A percentile compares a stretch with the other conserved stretches of the same genome.
phyloP scores from a whole-genome alignment of 768 basidiomycete species.

The Boletellus sp. region DNA sequence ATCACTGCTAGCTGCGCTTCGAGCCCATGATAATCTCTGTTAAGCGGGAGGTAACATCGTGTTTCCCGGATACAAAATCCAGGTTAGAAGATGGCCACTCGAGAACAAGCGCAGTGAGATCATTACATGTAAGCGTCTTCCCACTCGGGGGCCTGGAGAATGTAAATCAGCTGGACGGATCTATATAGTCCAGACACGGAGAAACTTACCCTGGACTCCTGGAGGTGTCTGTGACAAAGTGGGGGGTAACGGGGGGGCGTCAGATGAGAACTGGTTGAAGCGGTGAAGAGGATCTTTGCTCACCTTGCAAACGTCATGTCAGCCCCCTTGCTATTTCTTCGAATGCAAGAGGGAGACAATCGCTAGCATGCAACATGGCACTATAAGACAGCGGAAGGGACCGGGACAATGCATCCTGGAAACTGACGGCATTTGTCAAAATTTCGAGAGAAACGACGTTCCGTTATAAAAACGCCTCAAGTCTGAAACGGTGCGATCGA shows the following conservation, averaged over 20 bases:
- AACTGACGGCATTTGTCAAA: background rate
- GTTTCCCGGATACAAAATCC: background rate
- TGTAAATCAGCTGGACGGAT: background rate
- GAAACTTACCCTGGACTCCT: slow-evolving; percentile 59
- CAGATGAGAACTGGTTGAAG: background rate
- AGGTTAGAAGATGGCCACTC: background rate
- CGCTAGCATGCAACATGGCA: background rate
- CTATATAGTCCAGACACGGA: background rate
- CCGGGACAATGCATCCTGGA: slow-evolving; percentile 11
- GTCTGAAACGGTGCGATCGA: slow-evolving; percentile 5
- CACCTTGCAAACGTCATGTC: slow-evolving; percentile 61
- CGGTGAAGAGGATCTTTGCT: slow-evolving; percentile 12
- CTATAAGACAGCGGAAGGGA: slow-evolving; percentile 7
- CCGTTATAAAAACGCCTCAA: background rate
- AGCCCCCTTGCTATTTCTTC: background rate
- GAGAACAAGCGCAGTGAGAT: background rate
- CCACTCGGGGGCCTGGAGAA: slow-evolving; percentile 61
- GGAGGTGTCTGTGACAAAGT: slow-evolving; percentile 50
- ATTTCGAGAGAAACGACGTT: background rate
- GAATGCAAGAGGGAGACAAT: background rate
- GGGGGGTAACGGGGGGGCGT: background rate
- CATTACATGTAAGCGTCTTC: slow-evolving; percentile 32
- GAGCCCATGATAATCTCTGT: slow-evolving; percentile 68
- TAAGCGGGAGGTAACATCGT: background rate
- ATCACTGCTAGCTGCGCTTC: slow-evolving; percentile 64